Evolutionary conservation across 2,329 filamentous ascomycete genomes (phyloP), one percentile per base, ranked within the genome.

Genomic region (Aurifilum marmelostoma): DNA sequence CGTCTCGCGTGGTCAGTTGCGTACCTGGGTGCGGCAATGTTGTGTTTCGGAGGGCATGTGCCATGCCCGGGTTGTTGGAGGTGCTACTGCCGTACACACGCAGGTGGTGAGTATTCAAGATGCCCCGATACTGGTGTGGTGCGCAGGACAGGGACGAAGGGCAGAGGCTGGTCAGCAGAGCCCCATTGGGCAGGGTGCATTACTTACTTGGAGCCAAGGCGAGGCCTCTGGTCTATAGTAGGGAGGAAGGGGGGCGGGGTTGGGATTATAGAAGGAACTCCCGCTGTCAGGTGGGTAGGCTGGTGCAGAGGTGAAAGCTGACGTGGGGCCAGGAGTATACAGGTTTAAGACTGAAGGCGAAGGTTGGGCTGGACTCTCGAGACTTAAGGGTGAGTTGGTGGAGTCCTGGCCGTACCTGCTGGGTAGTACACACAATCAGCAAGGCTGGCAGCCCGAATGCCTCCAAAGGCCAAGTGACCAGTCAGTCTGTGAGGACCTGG

Each of bases 361-460:
- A 72, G 84, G 80, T 76, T 86, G 84, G 67, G 82, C 75, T 72
- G 84, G 77, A 71, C 77, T 83, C 77, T 88, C 85, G 79, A 88
- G 82, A 73, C 83, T 82, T 74, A 87, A 80, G 74, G 85, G 80
- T 72, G 85, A 82, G 71, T 81, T 81, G 77, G 79, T 83, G 75
- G 84, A 79, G 75, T 87, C 85, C 76, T 86, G 84, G 76, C 80
- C 83, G 79, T 87, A 88, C 83, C 86, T 88, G 77, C 72, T 73
- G 69, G 64, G 52, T 47, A 47, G 70, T 75, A 75, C 67, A 67
- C 73, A 67, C 73, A 77, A 70, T 75, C 72, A 74, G 71, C 61
- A 68, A 72, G 63, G 65, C 66, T 71, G 73, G n/a, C n/a, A n/a
- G n/a, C 71, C 72, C 74, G 72, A 68, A 47, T n/a, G 43, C 66